A percentile compares a stretch with the other conserved stretches of the same genome.
Evolutionary conservation across 208 protist species (phyloP).

Genomic region (Leishmania martiniquensis): DNA sequence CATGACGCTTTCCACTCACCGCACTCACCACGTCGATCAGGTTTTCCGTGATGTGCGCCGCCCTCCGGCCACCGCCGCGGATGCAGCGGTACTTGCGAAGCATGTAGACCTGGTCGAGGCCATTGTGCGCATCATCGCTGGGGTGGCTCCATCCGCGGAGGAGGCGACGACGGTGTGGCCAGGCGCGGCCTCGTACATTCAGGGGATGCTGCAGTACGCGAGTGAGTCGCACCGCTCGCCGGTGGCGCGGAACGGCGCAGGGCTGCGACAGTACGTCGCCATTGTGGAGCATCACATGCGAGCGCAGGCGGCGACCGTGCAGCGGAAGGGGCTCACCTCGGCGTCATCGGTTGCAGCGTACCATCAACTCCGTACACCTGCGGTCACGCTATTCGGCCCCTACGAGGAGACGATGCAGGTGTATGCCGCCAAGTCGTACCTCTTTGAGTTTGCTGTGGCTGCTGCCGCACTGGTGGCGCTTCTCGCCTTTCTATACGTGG

Average conservation of each 20-base stretch:
- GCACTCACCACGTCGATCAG: conserved; percentile 61
- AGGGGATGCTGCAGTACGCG: conserved; percentile 55
- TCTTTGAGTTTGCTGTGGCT: conserved; percentile 37
- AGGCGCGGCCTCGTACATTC: conserved; percentile 55
- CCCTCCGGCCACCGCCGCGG: conserved; percentile 22
- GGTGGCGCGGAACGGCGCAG: conserved; percentile 36
- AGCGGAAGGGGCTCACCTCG: conserved; percentile 6
- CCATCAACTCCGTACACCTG: conserved; percentile 28
- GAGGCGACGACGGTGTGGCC: conserved; percentile 28
- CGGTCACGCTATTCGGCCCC: conserved; percentile 55
- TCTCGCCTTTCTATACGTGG: conserved; percentile 45
- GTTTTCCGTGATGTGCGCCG: conserved; percentile 56
- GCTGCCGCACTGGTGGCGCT: conserved; percentile 28
- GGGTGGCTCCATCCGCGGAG: conserved; percentile 1
- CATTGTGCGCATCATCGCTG: conserved; percentile 49
- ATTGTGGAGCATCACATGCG: conserved; percentile 58
- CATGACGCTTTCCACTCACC: conserved; percentile 70
- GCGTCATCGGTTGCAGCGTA: conserved; percentile 30
- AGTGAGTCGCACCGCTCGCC: conserved; percentile 50
- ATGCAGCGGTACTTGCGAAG: conserved; percentile 30
- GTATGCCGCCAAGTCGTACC: conserved; percentile 48
- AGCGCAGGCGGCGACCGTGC: conserved; percentile 27
- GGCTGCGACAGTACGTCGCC: conserved; percentile 42
- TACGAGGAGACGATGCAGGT: conserved; percentile 67
- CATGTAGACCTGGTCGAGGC: conserved; percentile 70